Percentiles rank a stretch among this genome's conserved stretches.
These are phyloP conservation scores for Plasmodium relictum DNA, from an alignment of 169 alveolate species.

Conservation along the genomic window DNA sequence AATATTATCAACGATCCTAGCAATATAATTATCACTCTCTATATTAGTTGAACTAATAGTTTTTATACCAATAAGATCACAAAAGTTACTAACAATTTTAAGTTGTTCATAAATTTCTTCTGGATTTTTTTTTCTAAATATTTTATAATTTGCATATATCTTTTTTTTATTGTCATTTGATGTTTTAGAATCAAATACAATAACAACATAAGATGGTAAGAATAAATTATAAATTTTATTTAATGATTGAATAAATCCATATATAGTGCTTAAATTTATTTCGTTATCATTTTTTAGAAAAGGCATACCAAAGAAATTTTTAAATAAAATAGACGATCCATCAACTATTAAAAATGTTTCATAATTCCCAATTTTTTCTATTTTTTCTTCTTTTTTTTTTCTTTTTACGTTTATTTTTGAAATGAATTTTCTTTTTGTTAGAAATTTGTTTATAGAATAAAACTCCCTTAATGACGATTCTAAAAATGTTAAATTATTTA, in stretches of 20 bases:
- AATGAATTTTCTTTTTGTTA: not conserved
- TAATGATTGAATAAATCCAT: slow-evolving; percentile 86
- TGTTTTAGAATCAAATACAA: slow-evolving; percentile 86
- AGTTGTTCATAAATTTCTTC: slow-evolving; percentile 83
- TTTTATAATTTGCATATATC: slow-evolving; percentile 85
- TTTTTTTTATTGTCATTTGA: slow-evolving; percentile 83
- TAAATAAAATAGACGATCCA: slow-evolving; percentile 85
- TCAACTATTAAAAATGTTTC: slow-evolving; percentile 82
- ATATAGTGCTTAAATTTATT: slow-evolving; percentile 82
- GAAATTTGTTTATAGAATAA: not conserved
- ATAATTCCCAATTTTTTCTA: not conserved
- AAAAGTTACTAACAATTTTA: slow-evolving; percentile 82
- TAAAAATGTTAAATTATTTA: not conserved
- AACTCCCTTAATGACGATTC: not conserved
- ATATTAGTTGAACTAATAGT: slow-evolving; percentile 79
- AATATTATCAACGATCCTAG: slow-evolving; percentile 78
- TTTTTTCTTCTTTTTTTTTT: not conserved
- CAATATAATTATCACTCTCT: slow-evolving; percentile 86
- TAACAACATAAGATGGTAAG: slow-evolving; percentile 82
- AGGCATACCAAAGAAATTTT: slow-evolving; percentile 87
- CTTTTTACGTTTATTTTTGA: not conserved
- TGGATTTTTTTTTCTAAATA: slow-evolving; percentile 79
- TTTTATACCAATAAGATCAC: slow-evolving; percentile 84
- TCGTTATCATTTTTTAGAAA: slow-evolving; percentile 81
- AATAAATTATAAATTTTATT: slow-evolving; percentile 80